Evolutionary conservation across 345 rosid genomes (phyloP), one percentile per base, ranked within the genome.

Genomic region (Eucalyptus regnans): DNA sequence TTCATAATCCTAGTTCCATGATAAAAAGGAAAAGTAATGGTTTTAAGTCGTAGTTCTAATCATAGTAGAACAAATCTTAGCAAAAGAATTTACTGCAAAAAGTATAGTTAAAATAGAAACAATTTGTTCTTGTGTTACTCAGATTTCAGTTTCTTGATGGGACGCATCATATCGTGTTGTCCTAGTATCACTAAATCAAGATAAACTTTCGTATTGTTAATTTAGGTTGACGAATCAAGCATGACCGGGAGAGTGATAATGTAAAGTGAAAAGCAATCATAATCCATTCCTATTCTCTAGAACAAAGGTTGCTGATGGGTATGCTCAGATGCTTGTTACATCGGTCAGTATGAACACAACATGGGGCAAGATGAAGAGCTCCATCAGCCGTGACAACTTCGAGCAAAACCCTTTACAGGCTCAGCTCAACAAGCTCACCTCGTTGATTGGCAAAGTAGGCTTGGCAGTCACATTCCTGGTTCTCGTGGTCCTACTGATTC

Each of bases 351-450:
- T 92, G 96, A 95, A 93, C 90, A 95, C 98, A 1, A 91, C 91
- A 12, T 95, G 97, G 97, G 99, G 97, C 41, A 91, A 95, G 89
- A 93, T 93, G 96, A 95, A 95, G 97, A 93, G 97, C 91, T 93
- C 94, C 7, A 93, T 95, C 58, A 92, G 91, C 11, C 88, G 88
- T 0, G 95, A 95, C 88, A 90, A 90, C 0, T 60, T 2, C 51
- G 2, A 50, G 51, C 6, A 50, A 50, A 50, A 50, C 51, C 51
- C 51, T 50, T 50, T 50, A 81, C 98, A 97, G 64, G 58, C 91
- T 56, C 92, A 96, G 25, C 95, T 96, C 25, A 92, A 95, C 80
- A 95, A 92, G 92, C 94, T 97, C 71, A 93, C 98, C 43, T 94
- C 97, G 8, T 91, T 95, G 0, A 94, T 95, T 48, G 96, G 96